These are phyloP conservation scores for Sporisorium exsertum DNA, from an alignment of 1,284 basidiomycete genomes.

Conservation along the genomic window DNA sequence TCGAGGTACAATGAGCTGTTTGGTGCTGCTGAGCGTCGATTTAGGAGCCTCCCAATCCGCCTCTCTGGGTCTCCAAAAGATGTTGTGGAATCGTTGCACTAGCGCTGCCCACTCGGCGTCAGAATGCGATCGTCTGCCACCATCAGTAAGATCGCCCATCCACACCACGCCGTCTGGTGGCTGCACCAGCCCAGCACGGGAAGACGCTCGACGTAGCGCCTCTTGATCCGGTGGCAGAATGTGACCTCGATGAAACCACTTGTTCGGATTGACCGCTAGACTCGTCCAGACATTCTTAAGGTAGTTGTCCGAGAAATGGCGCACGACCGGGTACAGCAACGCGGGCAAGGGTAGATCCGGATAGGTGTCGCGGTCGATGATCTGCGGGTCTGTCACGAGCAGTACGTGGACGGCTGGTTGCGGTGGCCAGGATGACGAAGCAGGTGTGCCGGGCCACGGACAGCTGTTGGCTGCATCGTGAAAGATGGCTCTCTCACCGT, in stretches of 20 bases:
- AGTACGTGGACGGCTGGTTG: conserved; percentile 30
- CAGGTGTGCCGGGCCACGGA: conserved; percentile 26
- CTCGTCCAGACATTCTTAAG: conserved; percentile 48
- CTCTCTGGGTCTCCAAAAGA: conserved; percentile 40
- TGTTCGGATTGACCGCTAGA: conserved; percentile 42
- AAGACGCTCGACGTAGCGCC: background rate
- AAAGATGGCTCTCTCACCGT: conserved; percentile 37
- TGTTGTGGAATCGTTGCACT: conserved; percentile 34
- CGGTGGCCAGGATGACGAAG: conserved; percentile 5
- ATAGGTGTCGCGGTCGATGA: conserved; percentile 47
- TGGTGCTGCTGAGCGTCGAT: conserved; percentile 22
- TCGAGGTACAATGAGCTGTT: conserved; percentile 25
- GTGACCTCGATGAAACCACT: conserved; percentile 29
- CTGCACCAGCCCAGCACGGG: conserved; percentile 11
- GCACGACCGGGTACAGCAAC: conserved; percentile 31
- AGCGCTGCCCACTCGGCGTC: conserved; percentile 27
- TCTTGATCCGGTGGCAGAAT: conserved; percentile 15
- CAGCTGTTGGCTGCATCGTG: conserved; percentile 39
- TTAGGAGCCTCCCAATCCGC: conserved; percentile 31
- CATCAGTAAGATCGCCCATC: conserved; percentile 57
- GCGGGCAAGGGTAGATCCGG: conserved; percentile 25
- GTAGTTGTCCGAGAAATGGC: conserved; percentile 50
- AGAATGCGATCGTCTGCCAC: conserved; percentile 32
- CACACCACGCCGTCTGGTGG: conserved; percentile 51
- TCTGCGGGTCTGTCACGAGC: conserved; percentile 50